These are phyloP conservation scores for Russula sp. DNA, from an alignment of 768 basidiomycete species.

Conservation along the genomic window DNA sequence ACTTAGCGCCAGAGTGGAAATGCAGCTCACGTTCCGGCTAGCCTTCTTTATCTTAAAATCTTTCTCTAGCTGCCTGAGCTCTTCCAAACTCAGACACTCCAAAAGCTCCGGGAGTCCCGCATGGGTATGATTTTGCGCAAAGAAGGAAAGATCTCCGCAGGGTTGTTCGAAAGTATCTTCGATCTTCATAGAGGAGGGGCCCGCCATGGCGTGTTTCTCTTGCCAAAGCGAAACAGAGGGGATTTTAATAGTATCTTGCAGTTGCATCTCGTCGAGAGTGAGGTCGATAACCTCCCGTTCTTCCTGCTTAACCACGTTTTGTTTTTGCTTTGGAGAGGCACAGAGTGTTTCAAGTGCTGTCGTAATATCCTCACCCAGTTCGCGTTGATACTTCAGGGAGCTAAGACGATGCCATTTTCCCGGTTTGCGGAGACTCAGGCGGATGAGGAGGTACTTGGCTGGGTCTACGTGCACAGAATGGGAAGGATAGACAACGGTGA, in stretches of 20 bases:
- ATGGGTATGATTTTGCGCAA: conserved; percentile 38
- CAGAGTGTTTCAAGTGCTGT: conserved; percentile 44
- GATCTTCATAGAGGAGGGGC: conserved; percentile 11
- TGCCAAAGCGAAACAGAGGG: conserved; percentile 2
- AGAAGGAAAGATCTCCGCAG: conserved; percentile 25
- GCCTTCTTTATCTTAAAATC: conserved; percentile 38
- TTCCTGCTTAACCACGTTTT: conserved; percentile 23
- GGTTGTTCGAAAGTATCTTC: conserved; percentile 15
- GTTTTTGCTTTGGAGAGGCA: conserved; percentile 20
- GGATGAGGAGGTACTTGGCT: conserved; percentile 56
- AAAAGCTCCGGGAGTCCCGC: conserved; percentile 40
- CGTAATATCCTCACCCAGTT: conserved; percentile 38
- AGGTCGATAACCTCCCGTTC: conserved; percentile 35
- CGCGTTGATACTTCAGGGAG: conserved; percentile 38
- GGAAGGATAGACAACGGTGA: neutral
- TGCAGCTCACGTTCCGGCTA: conserved; percentile 30
- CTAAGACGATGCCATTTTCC: conserved; percentile 48
- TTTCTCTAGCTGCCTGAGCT: conserved; percentile 41
- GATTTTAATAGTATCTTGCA: conserved; percentile 6
- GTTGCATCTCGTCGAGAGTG: conserved; percentile 29
- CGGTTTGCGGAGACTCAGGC: conserved; percentile 55
- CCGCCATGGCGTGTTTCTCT: conserved; percentile 3
- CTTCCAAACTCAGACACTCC: conserved; percentile 38
- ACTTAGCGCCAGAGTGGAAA: neutral
- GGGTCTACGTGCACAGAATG: conserved; percentile 34